These are phyloP conservation scores for Escallonia rubra DNA, from an alignment of 129 eudicot species.

Conservation along the genomic window DNA sequence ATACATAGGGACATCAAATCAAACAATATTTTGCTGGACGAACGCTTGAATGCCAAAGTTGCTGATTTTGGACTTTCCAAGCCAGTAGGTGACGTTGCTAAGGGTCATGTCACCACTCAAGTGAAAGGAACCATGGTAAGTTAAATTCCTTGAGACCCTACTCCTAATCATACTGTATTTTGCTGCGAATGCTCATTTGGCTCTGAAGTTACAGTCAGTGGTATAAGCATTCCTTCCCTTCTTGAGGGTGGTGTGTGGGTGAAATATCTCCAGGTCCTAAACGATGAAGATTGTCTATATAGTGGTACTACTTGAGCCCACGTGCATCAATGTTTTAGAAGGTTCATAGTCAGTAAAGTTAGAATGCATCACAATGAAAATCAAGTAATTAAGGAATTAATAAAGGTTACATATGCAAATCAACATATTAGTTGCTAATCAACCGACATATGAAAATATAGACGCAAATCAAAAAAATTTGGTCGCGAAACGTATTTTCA, in stretches of 20 bases:
- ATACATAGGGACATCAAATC: constrained; percentile 78
- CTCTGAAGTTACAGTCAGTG: neutral
- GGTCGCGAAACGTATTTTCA: too few relatives aligned
- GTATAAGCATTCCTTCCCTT: too few relatives aligned
- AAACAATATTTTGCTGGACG: constrained; percentile 80
- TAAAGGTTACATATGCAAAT: too few relatives aligned
- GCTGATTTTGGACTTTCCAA: constrained; percentile 91
- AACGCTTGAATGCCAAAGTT: constrained; percentile 73
- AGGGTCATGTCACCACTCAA: constrained; percentile 79
- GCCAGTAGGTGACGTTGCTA: constrained; percentile 41
- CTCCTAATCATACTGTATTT: neutral
- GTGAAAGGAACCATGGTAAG: constrained; percentile 98
- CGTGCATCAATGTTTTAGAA: too few relatives aligned
- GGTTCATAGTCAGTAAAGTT: too few relatives aligned
- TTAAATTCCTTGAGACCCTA: constrained; percentile 8
- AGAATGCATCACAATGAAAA: too few relatives aligned
- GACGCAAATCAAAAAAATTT: too few relatives aligned
- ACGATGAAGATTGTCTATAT: neutral
- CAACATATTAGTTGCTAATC: too few relatives aligned
- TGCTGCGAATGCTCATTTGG: neutral
- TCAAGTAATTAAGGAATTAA: too few relatives aligned
- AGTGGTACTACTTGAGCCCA: too few relatives aligned
- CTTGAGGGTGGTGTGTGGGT: too few relatives aligned
- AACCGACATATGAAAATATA: too few relatives aligned
- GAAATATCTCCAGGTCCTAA: neutral